Conservation (phyloP, 306 rosid species). For the Glycine latifolia region DNA sequence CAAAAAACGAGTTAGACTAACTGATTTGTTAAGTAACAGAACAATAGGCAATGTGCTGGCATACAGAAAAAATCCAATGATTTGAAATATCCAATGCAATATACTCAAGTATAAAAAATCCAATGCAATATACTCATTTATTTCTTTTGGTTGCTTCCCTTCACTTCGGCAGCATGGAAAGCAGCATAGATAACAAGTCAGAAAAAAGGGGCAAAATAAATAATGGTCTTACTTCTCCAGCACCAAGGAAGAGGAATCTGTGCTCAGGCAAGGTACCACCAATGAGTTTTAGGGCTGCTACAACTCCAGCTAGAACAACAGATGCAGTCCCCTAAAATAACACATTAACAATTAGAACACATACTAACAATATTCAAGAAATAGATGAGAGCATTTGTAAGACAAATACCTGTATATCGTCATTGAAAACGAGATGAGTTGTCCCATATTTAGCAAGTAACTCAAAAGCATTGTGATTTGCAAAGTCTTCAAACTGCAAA, state of each 20-base stretch:
- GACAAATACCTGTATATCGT: conserved; percentile 83
- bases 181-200: conserved; percentile 9
- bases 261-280: conserved; percentile 85
- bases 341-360: conserved; percentile 25
- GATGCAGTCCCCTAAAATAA: conserved; percentile 88
- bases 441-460: conserved; percentile 83
- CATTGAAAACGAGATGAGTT: conserved; percentile 92
- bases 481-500: conserved; percentile 95
- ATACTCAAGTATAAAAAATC: too few relatives aligned
- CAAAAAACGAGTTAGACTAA: conserved; percentile 40
- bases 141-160: conserved; percentile 9
- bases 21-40: not conserved
- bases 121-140: not conserved
- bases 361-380: not conserved
- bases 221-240: conserved; percentile 72
- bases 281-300: conserved; percentile 81
- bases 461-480: conserved; percentile 99
- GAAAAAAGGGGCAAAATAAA: not conserved
- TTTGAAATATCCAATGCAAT: too few relatives aligned
- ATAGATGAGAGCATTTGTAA: conserved; percentile 5
- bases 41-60: conserved; percentile 14
- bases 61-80: not conserved
- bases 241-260: conserved; percentile 93
- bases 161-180: not conserved
- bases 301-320: conserved; percentile 93